Conservation (phyloP, 2,329 filamentous ascomycete species). For the Emergomyces africanus region DNA sequence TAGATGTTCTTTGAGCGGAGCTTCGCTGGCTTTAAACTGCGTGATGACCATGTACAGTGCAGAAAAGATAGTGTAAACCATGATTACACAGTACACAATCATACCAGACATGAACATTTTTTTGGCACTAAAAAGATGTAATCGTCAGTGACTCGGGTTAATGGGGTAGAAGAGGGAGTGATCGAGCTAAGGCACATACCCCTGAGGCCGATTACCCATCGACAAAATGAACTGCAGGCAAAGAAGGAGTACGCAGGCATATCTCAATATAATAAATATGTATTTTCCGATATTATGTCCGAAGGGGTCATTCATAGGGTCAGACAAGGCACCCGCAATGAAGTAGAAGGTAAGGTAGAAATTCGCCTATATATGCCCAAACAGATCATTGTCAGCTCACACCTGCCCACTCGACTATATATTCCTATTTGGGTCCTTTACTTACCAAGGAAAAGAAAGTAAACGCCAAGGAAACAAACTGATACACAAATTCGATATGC, state of each 20-base stretch:
- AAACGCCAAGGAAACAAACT: conserved; percentile 83
- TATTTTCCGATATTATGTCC: conserved; percentile 71
- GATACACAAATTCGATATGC: conserved; percentile 91
- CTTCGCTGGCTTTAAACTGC: conserved; percentile 50
- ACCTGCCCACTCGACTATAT: no score
- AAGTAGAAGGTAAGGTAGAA: conserved; percentile 99
- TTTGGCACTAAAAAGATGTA: conserved; percentile 45
- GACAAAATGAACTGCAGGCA: conserved; percentile 92
- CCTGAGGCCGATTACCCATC: conserved; percentile 91
- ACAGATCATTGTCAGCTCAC: background rate
- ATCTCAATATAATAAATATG: conserved; percentile 79
- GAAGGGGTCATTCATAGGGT: conserved; percentile 74
- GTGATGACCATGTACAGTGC: conserved; percentile 76
- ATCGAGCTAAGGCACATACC: conserved; percentile 30
- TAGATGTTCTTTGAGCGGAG: conserved; percentile 34
- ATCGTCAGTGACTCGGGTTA: background rate
- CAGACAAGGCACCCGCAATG: conserved; percentile 77
- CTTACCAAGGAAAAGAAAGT: conserved; percentile 81
- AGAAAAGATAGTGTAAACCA: conserved; percentile 89
- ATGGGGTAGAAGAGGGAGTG: conserved; percentile 2
- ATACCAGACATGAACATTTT: conserved; percentile 81
- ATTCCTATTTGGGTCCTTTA: background rate
- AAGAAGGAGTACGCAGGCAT: conserved; percentile 75
- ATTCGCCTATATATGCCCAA: conserved; percentile 50
- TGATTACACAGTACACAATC: conserved; percentile 84